Evolutionary conservation across 352 stramenopile species (phyloP), one percentile per base, ranked within the genome.

Genomic region (Globisporangium polare): DNA sequence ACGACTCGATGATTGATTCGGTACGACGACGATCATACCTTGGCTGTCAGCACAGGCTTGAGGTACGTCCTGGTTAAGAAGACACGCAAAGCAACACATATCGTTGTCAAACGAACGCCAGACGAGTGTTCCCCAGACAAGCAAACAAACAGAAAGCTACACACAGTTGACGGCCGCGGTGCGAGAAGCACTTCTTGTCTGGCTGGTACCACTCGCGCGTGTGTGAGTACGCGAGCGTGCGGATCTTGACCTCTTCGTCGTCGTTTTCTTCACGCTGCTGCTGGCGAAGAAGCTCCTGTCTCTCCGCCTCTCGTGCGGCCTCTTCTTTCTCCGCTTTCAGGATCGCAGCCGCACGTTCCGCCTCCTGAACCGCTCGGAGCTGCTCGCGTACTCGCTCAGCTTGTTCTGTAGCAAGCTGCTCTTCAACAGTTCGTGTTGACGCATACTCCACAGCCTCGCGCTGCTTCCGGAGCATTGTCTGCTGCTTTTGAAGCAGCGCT

Each of bases 101-200:
- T n/a, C n/a, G n/a, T n/a, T n/a, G 22, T 39, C 10, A 55, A 43
- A 12, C 39, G 18, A 22, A 39, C 33, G 9, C 29, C 29, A 12
- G 9, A 13, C 33, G 9, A 10, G 6, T 37, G 33, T 37, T 13
- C 33, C 5, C 24, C 24, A 41, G 2, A 29, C 17, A 26, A 39
- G 18, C 55, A 22, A 29, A 4, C 9, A 29, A 3, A 60, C n/a
- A 59, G 13, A 39, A n/a, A 24, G 17, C 4, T 17, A 77, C 67
- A 72, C 46, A 88, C 78, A 88, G 55, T 50, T 85, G 69, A 0
- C 75, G 75, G 10, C 78, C 75, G 13, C 78, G 78, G 62, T 88
- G 75, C 42, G 71, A 74, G 47, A 85, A 88, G 26, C 75, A 87
- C 46, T 82, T 81, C 35, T 85, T 88, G 58, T 88, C 75, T 17